phyloP scores from a whole-genome alignment of 139 green algal species.

The Tetratostichococcus sp. region DNA sequence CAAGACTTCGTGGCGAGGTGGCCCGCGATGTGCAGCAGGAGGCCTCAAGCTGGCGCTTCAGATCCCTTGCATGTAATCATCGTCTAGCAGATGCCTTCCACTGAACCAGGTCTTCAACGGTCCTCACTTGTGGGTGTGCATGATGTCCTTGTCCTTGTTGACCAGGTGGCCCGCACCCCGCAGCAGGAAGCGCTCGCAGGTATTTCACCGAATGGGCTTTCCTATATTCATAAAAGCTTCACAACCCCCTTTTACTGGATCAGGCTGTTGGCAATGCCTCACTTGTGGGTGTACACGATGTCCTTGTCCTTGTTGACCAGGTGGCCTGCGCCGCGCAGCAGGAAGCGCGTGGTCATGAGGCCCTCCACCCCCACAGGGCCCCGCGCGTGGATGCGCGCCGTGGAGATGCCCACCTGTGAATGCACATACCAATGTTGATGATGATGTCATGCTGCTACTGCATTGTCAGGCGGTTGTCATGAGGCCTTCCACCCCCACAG shows the following conservation, averaged over 20 bases:
- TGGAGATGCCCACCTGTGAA: conserved; percentile 92
- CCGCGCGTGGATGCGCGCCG: conserved; percentile 92
- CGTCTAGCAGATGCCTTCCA: too few relatives aligned
- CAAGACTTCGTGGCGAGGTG: too few relatives aligned
- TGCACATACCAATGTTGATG: too few relatives aligned
- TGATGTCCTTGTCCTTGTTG: conserved; percentile 83
- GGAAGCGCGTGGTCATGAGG: conserved; percentile 90
- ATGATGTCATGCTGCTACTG: too few relatives aligned
- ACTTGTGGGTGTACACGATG: conserved; percentile 84
- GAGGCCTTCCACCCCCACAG: conserved; percentile 97
- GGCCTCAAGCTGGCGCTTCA: too few relatives aligned
- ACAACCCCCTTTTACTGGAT: too few relatives aligned
- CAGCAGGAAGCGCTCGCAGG: conserved; percentile 85
- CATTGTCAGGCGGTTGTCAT: too few relatives aligned
- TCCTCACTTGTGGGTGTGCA: conserved; percentile 77
- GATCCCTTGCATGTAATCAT: too few relatives aligned
- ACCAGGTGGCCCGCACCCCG: conserved; percentile 61
- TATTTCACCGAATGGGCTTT: too few relatives aligned
- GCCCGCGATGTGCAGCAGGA: too few relatives aligned
- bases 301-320: conserved; percentile 77
- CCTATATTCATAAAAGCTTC: too few relatives aligned
- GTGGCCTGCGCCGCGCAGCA: conserved; percentile 74
- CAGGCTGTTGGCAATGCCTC: conserved; percentile 38
- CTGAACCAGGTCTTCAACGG: conserved; percentile 47
- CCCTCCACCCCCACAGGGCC: conserved; percentile 98